Percentiles rank a stretch among this genome's conserved stretches.
These are phyloP conservation scores for Phytophthora vignae DNA, from an alignment of 352 stramenopile genomes.

Conservation along the genomic window DNA sequence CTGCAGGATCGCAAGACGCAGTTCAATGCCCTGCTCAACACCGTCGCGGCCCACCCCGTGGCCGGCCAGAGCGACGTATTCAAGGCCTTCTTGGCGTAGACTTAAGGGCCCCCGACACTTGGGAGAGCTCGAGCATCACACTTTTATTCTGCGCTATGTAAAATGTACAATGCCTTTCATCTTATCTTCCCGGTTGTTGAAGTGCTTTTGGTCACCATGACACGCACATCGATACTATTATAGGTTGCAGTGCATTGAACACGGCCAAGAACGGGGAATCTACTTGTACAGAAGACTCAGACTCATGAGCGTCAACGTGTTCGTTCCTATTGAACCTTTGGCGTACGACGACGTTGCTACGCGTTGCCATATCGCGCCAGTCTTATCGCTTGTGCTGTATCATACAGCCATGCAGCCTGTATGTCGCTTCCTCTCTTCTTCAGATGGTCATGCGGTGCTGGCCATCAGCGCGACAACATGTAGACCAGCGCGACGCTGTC, in stretches of 20 bases:
- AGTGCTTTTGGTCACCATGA: no score
- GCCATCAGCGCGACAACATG: neutral
- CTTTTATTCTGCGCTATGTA: conserved; percentile 31
- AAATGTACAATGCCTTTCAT: conserved; percentile 28
- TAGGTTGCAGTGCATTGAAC: no score
- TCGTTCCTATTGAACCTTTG: no score
- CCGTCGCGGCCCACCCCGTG: conserved; percentile 56
- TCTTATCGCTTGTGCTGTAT: neutral
- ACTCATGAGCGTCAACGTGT: no score
- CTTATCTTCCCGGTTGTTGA: neutral
- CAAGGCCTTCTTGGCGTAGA: conserved; percentile 59
- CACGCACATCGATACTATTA: no score
- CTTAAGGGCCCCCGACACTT: conserved; percentile 3
- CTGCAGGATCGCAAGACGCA: conserved; percentile 64
- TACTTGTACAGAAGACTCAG: no score
- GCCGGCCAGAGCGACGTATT: conserved; percentile 55
- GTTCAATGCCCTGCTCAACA: conserved; percentile 68
- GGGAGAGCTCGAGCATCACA: conserved; percentile 9
- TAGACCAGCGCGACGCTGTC: neutral
- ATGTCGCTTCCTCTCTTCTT: neutral
- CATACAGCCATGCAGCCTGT: no score
- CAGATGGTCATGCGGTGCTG: conserved; percentile 16
- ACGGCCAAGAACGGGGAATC: no score
- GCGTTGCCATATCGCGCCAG: conserved; percentile 4
- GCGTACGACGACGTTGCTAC: neutral